Percentiles rank a stretch among this genome's conserved stretches.
Evolutionary conservation across 257 asterid genomes (phyloP).

Genomic region (Paulownia fortunei): DNA sequence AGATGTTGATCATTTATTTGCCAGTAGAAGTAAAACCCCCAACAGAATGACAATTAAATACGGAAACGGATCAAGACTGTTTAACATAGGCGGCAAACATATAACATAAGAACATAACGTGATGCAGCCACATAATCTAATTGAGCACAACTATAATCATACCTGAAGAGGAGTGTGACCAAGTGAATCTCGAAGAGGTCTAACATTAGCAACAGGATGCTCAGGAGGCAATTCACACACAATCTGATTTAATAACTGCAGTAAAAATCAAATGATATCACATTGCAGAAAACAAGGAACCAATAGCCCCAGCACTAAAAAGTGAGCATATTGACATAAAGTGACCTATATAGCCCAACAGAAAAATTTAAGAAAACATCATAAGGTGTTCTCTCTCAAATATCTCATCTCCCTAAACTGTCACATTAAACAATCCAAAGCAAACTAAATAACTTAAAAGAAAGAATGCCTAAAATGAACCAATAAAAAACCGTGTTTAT

Average conservation of each 20-base stretch:
- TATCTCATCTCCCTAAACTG: constrained; percentile 1
- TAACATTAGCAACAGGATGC: constrained; percentile 93
- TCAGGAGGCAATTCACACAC: constrained; percentile 99
- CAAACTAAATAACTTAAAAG: not conserved
- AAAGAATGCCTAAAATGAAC: constrained; percentile 7
- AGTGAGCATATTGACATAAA: constrained; percentile 1
- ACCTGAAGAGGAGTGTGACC: constrained; percentile 99
- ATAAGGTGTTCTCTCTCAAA: constrained; percentile 2
- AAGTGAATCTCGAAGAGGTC: constrained; percentile 94
- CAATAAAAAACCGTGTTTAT: not conserved
- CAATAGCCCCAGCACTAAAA: constrained; percentile 4
- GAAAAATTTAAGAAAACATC: not conserved
- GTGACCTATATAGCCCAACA: not conserved
- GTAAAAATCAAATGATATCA: constrained; percentile 8
- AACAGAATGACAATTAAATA: not conserved
- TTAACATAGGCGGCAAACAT: not conserved
- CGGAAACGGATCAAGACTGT: not conserved
- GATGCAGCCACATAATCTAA: not conserved
- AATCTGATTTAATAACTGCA: constrained; percentile 90
- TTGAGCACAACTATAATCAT: not conserved
- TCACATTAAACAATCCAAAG: constrained; percentile 1
- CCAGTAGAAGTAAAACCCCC: not conserved
- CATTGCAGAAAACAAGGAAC: not conserved
- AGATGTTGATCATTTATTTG: not conserved
- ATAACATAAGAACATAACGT: not conserved